Base-by-base conservation (phyloP, 225 moss, liverwort and hornwort genomes). In the Marchantia paleacea region DNA sequence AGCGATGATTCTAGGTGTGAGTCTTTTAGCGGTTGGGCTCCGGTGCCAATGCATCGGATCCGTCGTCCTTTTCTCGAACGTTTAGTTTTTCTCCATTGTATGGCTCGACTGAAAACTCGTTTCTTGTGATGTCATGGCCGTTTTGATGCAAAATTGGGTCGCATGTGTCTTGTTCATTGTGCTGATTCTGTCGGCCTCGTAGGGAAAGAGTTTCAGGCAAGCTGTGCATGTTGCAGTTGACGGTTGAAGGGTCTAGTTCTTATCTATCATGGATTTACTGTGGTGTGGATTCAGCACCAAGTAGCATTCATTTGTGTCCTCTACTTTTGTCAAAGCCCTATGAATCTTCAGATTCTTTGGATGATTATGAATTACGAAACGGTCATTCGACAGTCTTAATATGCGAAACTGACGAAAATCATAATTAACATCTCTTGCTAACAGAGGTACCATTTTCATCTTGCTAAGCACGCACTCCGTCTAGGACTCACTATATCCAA, bases 1-100 rank as follows among this genome's bases (percentile, higher is more conserved):
- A 94, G 93, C 78, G 88, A 92, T 76, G 90, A 91, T 82, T 90
- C 87, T 61, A 93, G 94, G 94, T 96, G 66, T 81, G 55, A 74
- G 63, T 76, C 58, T 57, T 67, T 10, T 52, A 10, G 47, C 39
- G 18, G 75, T 47, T 75, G 29, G 30, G 55, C 49, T 30, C 18
- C 19, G 8, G 75, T 31, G 20, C 26, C 25, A 16, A 7, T 31
- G 31, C 28, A 24, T 73, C 72, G 72, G 72, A 73, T 52, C 71
- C 14, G 30, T 24, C 3, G 48, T 8, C 48, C 49, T 71, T 48
- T 19, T 62, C 58, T 58, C 18, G 20, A 15, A 58, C 16, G 69
- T 69, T 69, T 0, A 0, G 64, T 73, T 58, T 61, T 16, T 72
- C 18, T 51, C 57, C 2, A 57, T 2, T 39, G 39, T 39, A 2